Percentiles rank a stretch among this genome's conserved stretches.
Conservation (phyloP, 2,329 filamentous ascomycete species). For the Claviceps fusiformis region DNA sequence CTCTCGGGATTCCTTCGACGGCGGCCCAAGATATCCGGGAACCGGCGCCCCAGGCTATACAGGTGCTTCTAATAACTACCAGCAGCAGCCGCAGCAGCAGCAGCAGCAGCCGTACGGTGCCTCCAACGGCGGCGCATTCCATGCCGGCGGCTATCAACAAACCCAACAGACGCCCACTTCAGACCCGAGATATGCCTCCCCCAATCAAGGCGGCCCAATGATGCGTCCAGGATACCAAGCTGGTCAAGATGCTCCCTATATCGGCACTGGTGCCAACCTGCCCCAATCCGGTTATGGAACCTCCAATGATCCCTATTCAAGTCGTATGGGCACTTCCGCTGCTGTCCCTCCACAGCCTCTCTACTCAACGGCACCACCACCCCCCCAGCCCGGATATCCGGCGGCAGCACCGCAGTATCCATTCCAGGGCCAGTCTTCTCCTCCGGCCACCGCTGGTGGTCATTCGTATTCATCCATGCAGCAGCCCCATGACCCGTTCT, state of each 20-base stretch:
- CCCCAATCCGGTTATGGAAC: conserved; percentile 13
- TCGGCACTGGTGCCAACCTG: conserved; percentile 24
- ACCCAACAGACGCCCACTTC: conserved; percentile 19
- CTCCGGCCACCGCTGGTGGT: conserved; percentile 11
- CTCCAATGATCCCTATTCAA: conserved; percentile 19
- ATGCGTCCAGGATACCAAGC: conserved; percentile 20
- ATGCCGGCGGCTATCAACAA: conserved; percentile 17
- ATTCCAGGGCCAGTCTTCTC: conserved; percentile 24
- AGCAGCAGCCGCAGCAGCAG: neutral
- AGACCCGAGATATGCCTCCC: conserved; percentile 19
- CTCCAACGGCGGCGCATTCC: conserved; percentile 19
- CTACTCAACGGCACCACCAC: conserved; percentile 18
- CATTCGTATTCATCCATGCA: conserved; percentile 22
- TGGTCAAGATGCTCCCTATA: conserved; percentile 20
- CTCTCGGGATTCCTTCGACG: conserved; percentile 28
- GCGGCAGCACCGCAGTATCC: conserved; percentile 18
- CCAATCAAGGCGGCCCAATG: conserved; percentile 15
- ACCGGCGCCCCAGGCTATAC: conserved; percentile 35
- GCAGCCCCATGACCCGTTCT: conserved; percentile 35
- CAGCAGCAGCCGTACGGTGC: conserved; percentile 15
- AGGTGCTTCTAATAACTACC: conserved; percentile 27
- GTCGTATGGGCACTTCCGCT: conserved; percentile 16
- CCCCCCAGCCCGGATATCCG: conserved; percentile 19
- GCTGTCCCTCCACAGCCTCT: conserved; percentile 18
- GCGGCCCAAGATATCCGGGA: conserved; percentile 35